Evolutionary conservation across 2,329 filamentous ascomycete species (phyloP).

Genomic region (Byssoonygena ceratinophila): DNA sequence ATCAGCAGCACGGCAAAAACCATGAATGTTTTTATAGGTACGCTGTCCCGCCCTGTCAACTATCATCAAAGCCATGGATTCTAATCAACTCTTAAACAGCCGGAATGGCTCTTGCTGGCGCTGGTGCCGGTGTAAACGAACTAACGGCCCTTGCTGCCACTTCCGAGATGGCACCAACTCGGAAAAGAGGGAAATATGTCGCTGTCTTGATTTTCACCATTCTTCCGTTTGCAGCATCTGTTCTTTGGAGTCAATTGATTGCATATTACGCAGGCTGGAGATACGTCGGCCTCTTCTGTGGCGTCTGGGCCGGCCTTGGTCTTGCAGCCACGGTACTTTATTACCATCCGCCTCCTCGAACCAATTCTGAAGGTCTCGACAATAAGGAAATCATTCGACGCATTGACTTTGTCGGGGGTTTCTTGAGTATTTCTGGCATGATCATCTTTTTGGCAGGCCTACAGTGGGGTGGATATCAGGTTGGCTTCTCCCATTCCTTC

Average conservation of each 20-base stretch:
- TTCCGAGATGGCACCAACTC: conserved; percentile 56
- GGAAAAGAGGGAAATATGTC: conserved; percentile 54
- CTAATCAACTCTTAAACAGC: conserved; percentile 25
- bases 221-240: conserved; percentile 52
- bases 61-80: background rate
- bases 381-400: conserved; percentile 34
- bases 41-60: conserved; percentile 13
- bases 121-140: conserved; percentile 58
- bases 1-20: conserved; percentile 47
- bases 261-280: conserved; percentile 38
- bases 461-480: conserved; percentile 44
- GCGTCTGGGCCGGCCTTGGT: conserved; percentile 35
- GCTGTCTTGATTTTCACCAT: conserved; percentile 52
- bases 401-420: conserved; percentile 43
- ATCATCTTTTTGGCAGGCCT: conserved; percentile 41
- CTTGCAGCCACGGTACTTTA: conserved; percentile 35
- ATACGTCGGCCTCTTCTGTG: conserved; percentile 35
- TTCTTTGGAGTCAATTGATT: conserved; percentile 51
- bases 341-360: conserved; percentile 38
- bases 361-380: conserved; percentile 33
- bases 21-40: conserved; percentile 54
- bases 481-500: conserved; percentile 18
- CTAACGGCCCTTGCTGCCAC: conserved; percentile 58
- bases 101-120: conserved; percentile 50
- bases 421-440: conserved; percentile 40